A percentile compares a stretch with the other conserved stretches of the same genome.
phyloP scores from a whole-genome alignment of 2,329 filamentous ascomycete species.

The Pseudocercospora fijiensis region DNA sequence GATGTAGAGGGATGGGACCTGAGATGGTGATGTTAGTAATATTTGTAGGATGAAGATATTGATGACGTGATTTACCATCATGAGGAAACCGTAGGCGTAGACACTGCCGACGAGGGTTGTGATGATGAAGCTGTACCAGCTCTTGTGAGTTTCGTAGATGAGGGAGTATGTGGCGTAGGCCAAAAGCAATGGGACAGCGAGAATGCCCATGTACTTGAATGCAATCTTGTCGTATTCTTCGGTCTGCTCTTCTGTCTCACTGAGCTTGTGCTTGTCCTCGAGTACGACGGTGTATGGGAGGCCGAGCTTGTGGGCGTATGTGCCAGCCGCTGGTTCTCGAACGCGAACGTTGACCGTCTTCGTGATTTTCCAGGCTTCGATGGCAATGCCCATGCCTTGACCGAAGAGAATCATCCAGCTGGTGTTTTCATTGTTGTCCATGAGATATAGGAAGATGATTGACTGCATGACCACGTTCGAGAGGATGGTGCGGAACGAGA shows the following conservation, averaged over 20 bases:
- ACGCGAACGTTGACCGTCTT: constrained; percentile 88
- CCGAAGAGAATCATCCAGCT: constrained; percentile 98
- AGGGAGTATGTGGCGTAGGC: constrained; percentile 91
- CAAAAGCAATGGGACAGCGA: constrained; percentile 81
- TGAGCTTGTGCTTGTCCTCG: constrained; percentile 95
- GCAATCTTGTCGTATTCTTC: constrained; percentile 98
- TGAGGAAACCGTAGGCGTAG: constrained; percentile 96
- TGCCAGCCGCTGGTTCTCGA: constrained; percentile 65
- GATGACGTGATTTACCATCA: constrained; percentile 65
- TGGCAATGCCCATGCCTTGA: constrained; percentile 78
- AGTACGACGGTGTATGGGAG: constrained; percentile 75
- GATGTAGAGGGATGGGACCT: constrained; percentile 86
- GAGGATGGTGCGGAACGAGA: constrained; percentile 91
- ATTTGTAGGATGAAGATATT: not conserved
- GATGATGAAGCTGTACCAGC: constrained; percentile 87
- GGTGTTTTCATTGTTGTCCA: constrained; percentile 97
- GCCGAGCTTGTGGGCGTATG: constrained; percentile 52
- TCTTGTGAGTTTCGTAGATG: constrained; percentile 92
- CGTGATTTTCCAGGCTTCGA: constrained; percentile 92
- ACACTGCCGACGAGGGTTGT: constrained; percentile 92
- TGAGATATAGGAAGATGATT: constrained; percentile 91
- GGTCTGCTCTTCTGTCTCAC: constrained; percentile 93
- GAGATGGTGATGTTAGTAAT: not conserved
- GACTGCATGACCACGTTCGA: constrained; percentile 97
- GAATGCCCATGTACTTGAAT: constrained; percentile 93